A percentile compares a stretch with the other conserved stretches of the same genome.
Conservation (phyloP, 805 yeast genomes). For the Wickerhamomyces pijperi region DNA sequence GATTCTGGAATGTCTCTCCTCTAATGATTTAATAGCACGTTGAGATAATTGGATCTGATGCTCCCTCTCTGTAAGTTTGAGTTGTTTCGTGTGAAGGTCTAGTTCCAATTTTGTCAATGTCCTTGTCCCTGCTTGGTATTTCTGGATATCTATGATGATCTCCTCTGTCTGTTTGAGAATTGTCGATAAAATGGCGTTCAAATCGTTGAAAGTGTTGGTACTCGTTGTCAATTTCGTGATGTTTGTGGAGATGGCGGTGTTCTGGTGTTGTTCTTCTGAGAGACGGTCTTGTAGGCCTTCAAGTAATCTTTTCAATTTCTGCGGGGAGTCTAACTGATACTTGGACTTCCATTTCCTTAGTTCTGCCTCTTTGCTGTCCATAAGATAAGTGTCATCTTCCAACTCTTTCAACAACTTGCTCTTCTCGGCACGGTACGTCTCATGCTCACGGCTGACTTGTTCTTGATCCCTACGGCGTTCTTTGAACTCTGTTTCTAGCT, state of each 20-base stretch:
- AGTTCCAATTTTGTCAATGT: neutral
- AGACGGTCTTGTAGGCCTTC: neutral
- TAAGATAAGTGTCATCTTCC: neutral
- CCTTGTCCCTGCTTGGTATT: neutral
- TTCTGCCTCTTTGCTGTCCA: neutral
- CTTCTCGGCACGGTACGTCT: neutral
- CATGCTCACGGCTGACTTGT: neutral
- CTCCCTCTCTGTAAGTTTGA: neutral
- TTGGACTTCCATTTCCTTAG: neutral
- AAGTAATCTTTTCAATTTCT: neutral
- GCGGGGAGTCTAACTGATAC: neutral
- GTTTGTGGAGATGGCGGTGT: neutral
- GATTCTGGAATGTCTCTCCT: neutral
- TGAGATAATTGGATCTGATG: neutral
- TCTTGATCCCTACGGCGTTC: neutral
- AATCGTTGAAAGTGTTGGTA: neutral
- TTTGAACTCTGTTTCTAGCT: neutral
- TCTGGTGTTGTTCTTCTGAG: neutral
- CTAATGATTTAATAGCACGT: neutral
- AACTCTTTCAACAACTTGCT: neutral
- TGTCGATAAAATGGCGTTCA: neutral
- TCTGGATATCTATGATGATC: neutral
- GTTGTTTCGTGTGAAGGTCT: neutral
- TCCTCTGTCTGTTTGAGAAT: neutral
- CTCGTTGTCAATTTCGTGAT: neutral